Percentiles rank a stretch among this genome's conserved stretches.
These are phyloP conservation scores for Boletus subcaerulescens DNA, from an alignment of 768 basidiomycete species.

Conservation along the genomic window DNA sequence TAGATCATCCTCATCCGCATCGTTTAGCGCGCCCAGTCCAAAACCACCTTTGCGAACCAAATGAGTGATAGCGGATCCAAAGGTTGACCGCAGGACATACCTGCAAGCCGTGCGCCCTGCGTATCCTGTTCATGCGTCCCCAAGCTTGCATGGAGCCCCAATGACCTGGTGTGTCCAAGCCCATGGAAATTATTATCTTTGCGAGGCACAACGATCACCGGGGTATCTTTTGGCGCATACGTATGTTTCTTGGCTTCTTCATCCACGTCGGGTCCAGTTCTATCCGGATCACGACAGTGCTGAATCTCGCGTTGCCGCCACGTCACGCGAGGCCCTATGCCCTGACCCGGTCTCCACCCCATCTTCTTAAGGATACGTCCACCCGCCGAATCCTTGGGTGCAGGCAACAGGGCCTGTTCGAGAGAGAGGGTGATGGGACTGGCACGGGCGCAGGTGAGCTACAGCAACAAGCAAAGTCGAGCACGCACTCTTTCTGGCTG, in stretches of 20 bases:
- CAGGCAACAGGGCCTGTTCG: constrained; percentile 63
- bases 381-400: constrained; percentile 78
- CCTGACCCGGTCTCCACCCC: constrained; percentile 93
- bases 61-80: background rate
- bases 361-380: constrained; percentile 88
- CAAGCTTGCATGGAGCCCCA: constrained; percentile 58
- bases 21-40: constrained; percentile 85
- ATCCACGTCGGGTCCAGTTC: constrained; percentile 51
- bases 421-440: constrained; percentile 66
- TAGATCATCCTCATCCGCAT: constrained; percentile 90
- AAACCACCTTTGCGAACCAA: constrained; percentile 61
- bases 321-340: constrained; percentile 86
- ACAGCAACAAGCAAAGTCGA: background rate
- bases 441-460: background rate
- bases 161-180: constrained; percentile 71
- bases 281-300: constrained; percentile 46
- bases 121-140: constrained; percentile 34
- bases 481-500: constrained; percentile 35
- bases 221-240: constrained; percentile 81
- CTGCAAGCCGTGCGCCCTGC: constrained; percentile 44
- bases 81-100: constrained; percentile 34
- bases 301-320: constrained; percentile 72
- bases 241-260: constrained; percentile 85
- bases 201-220: constrained; percentile 54
- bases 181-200: constrained; percentile 84